Evolutionary conservation across 129 eudicot genomes (phyloP).

Genomic region (Chrysanthemum lavandulifolium): DNA sequence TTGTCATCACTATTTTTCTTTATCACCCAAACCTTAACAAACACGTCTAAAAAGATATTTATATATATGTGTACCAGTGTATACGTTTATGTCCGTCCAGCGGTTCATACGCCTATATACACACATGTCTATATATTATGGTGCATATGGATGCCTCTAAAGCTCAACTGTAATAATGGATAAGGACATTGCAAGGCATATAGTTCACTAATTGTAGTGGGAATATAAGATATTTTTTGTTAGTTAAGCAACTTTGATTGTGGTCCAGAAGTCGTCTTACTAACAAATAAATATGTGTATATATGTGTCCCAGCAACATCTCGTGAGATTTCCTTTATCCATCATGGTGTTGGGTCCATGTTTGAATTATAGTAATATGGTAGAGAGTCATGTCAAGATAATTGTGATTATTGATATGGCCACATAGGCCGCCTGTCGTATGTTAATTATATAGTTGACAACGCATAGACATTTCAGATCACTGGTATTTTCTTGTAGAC

Average conservation of each 20-base stretch:
- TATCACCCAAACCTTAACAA: neutral
- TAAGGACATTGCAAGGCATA: constrained; percentile 5
- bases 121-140: constrained; percentile 1
- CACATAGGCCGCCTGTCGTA: neutral
- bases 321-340: constrained; percentile 13
- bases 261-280: constrained; percentile 17
- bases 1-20: constrained; percentile 6
- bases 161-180: neutral
- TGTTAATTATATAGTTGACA: neutral
- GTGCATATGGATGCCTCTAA: neutral
- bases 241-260: constrained; percentile 8
- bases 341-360: constrained; percentile 10
- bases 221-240: constrained; percentile 6
- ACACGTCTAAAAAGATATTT: neutral
- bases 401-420: neutral
- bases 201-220: constrained; percentile 15
- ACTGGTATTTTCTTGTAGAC: too few species aligned
- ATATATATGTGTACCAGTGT: too few species aligned
- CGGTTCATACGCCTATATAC: neutral
- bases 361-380: neutral
- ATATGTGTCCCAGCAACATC: constrained; percentile 2
- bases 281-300: neutral
- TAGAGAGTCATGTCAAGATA: constrained; percentile 18
- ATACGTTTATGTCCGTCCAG: too few species aligned
- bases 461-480: too few species aligned